Evolutionary conservation across 2,329 filamentous ascomycete genomes (phyloP).

Genomic region (Aspergillus costaricaensis): DNA sequence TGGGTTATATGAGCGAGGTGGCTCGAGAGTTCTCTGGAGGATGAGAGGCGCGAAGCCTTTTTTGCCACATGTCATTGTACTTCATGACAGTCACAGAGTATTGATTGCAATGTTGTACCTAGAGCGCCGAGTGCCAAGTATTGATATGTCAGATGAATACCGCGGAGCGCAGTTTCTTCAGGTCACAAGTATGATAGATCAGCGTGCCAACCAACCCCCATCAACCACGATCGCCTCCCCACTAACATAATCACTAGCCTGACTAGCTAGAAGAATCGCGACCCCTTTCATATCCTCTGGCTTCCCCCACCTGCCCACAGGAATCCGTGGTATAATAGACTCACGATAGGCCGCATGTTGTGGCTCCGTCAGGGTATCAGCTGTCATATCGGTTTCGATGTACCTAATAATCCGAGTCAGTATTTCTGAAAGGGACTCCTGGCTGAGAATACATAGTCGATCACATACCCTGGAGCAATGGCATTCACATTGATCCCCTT

Average conservation of each 20-base stretch:
- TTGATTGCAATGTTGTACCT: too few species aligned
- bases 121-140: too few species aligned
- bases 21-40: too few species aligned
- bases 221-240: conserved; percentile 3
- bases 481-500: conserved; percentile 72
- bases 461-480: conserved; percentile 59
- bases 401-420: neutral
- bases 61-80: too few species aligned
- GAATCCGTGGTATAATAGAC: neutral
- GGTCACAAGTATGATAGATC: neutral
- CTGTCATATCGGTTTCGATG: neutral
- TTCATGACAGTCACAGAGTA: too few species aligned
- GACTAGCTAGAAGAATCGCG: neutral
- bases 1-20: too few species aligned
- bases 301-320: neutral
- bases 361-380: neutral
- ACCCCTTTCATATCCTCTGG: neutral
- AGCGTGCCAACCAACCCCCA: neutral
- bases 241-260: neutral
- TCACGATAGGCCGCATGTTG: neutral
- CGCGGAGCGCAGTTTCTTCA: too few species aligned
- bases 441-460: conserved; percentile 48
- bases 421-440: neutral
- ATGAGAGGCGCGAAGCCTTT: too few species aligned
- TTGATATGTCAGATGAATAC: too few species aligned